Base-by-base conservation (phyloP, 805 yeast species). In the Kazachstania africana region DNA sequence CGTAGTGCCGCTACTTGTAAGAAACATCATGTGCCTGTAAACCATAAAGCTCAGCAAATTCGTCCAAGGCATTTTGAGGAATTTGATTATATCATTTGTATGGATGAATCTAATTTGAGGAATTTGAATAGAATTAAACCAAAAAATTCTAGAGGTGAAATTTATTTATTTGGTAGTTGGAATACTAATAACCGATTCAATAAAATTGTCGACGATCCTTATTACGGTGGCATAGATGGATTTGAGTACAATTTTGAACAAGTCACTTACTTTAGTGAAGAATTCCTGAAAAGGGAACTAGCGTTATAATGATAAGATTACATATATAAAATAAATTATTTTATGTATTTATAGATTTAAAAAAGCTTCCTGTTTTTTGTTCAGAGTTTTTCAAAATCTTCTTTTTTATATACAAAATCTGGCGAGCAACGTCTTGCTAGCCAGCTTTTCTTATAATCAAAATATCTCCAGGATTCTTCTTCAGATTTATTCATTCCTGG, bases 191-290 rank as follows among this genome's bases (percentile, higher is more conserved):
- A 55, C 1, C 53, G 59, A 25, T 70, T 66, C 37, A 63, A 62
- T 13, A 63, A 55, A 22, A 71, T 81, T 21, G 87, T 87, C 5
- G 81, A 73, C 33, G 97, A 87, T 53, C 97, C 97, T 1, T 87
- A 88, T 54, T 88, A 87, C 48, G 96, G 96, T 4, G 95, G 93
- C 0, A 60, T 59, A 14, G 67, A 72, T 41, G 95, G 95, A 2
- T 87, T 87, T 50, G 91, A 83, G 53, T 66, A 62, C 35, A 83
- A 81, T 54, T 87, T 75, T 50, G 50, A 67, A 34, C 97, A 87
- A 50, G 65, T 85, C 31, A 49, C 60, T 8, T 85, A 80, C 44
- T 88, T 88, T 51, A 72, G 82, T 35, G 71, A 77, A 41, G 75
- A 73, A 38, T 80, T 87, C 40, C 47, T 87, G 32, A 62, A 66